Conservation (phyloP, 2,329 filamentous ascomycete species). For the Aspergillus viridinutans region DNA sequence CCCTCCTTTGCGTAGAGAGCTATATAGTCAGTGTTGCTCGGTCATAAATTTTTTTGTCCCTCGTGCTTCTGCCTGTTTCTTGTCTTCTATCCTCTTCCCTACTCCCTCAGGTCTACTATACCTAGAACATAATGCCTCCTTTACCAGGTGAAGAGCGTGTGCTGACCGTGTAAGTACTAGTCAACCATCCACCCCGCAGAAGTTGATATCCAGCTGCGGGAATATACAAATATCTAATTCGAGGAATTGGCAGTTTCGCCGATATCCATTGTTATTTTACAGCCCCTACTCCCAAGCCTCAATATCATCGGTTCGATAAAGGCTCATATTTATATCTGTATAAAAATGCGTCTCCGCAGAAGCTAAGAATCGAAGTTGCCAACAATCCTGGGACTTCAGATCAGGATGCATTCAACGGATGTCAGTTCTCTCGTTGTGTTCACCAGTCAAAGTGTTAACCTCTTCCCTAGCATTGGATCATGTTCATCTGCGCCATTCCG, state of each 20-base stretch:
- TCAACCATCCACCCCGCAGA: slow-evolving; percentile 17
- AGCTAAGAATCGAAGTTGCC: slow-evolving; percentile 57
- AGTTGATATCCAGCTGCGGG: not conserved
- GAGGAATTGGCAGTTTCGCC: slow-evolving; percentile 48
- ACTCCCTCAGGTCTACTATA: slow-evolving; percentile 4
- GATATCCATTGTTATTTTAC: slow-evolving; percentile 63
- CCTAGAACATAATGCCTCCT: slow-evolving; percentile 39
- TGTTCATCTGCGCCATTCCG: slow-evolving; percentile 52
- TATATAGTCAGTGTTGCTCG: slow-evolving; percentile 3
- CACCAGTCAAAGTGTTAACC: slow-evolving; percentile 1
- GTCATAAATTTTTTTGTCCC: slow-evolving; percentile 1
- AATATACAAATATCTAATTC: slow-evolving; percentile 4
- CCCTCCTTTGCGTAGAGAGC: slow-evolving; percentile 6
- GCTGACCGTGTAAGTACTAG: slow-evolving; percentile 42
- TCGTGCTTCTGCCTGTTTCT: not conserved
- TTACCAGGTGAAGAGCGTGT: slow-evolving; percentile 44
- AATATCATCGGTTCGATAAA: slow-evolving; percentile 61
- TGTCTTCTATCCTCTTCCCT: slow-evolving; percentile 1
- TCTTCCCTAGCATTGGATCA: slow-evolving; percentile 44
- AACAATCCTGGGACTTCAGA: slow-evolving; percentile 60
- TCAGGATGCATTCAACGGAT: slow-evolving; percentile 62
- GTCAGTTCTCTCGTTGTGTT: slow-evolving; percentile 34
- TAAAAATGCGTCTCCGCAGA: slow-evolving; percentile 51
- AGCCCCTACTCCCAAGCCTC: slow-evolving; percentile 51
- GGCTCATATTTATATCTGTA: slow-evolving; percentile 63